These are phyloP conservation scores for Corynespora cassiicola DNA, from an alignment of 2,329 filamentous ascomycete genomes.

Conservation along the genomic window DNA sequence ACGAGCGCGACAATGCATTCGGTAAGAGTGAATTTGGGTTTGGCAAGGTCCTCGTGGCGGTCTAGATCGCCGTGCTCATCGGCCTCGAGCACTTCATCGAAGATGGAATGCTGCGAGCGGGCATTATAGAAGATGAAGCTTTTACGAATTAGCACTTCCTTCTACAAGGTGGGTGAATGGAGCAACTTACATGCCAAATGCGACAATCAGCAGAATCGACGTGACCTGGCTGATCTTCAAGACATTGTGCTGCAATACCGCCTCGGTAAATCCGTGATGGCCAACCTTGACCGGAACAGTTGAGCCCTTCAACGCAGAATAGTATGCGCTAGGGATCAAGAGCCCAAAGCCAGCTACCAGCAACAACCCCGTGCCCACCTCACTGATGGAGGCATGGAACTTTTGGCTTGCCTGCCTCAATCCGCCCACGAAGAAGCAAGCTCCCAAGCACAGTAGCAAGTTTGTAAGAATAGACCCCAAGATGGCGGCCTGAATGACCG, in stretches of 20 bases:
- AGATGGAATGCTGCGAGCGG: constrained; percentile 77
- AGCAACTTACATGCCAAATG: constrained; percentile 58
- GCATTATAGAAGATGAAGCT: constrained; percentile 73
- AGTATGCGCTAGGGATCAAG: constrained; percentile 42
- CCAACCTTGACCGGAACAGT: constrained; percentile 31
- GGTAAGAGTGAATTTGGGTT: constrained; percentile 75
- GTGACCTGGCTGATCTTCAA: constrained; percentile 45
- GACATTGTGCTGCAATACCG: constrained; percentile 39
- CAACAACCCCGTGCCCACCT: constrained; percentile 78
- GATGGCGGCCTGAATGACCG: constrained; percentile 85
- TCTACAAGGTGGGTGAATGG: constrained; percentile 55
- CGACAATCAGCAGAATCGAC: constrained; percentile 43
- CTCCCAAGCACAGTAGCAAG: constrained; percentile 77
- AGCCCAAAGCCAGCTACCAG: constrained; percentile 72
- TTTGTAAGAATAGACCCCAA: constrained; percentile 83
- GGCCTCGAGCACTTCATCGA: constrained; percentile 73
- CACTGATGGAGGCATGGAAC: constrained; percentile 78
- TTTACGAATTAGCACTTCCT: constrained; percentile 63
- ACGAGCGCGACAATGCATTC: constrained; percentile 73
- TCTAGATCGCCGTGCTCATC: constrained; percentile 74
- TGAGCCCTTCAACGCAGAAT: constrained; percentile 52
- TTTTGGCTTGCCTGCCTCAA: constrained; percentile 70
- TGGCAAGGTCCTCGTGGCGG: constrained; percentile 63
- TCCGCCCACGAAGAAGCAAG: constrained; percentile 82
- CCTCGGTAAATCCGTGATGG: constrained; percentile 39